Conservation (phyloP, 164 flowering plant species). For the Aristolochia contorta region DNA sequence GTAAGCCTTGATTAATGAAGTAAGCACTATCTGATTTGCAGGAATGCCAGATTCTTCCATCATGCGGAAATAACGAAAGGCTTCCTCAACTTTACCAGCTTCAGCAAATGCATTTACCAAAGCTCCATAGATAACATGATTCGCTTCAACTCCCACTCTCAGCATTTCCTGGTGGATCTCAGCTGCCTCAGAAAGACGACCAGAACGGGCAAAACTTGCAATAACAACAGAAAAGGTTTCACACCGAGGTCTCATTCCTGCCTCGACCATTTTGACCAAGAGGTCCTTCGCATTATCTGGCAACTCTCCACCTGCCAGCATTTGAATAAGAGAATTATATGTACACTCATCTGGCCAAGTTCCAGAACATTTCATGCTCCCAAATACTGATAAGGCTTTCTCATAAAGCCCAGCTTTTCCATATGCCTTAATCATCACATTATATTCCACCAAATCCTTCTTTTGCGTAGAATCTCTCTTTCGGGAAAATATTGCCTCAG, state of each 20-base stretch:
- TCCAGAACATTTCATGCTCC: constrained; percentile 66
- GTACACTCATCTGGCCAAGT: constrained; percentile 92
- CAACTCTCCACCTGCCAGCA: constrained; percentile 63
- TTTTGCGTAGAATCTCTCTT: constrained; percentile 33
- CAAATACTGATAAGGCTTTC: constrained; percentile 62
- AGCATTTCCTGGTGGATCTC: constrained; percentile 51
- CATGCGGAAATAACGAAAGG: constrained; percentile 43
- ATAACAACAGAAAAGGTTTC: constrained; percentile 65
- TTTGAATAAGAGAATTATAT: constrained; percentile 74
- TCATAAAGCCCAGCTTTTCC: constrained; percentile 72
- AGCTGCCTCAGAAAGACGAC: constrained; percentile 54
- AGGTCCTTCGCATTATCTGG: constrained; percentile 46
- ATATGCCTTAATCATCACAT: constrained; percentile 89
- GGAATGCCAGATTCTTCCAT: constrained; percentile 60
- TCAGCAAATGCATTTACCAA: constrained; percentile 81
- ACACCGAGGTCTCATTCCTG: constrained; percentile 57
- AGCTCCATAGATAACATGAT: constrained; percentile 75
- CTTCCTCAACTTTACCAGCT: constrained; percentile 61
- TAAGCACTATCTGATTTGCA: constrained; percentile 60
- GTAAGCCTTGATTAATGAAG: constrained; percentile 80
- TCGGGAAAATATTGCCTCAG: constrained; percentile 54
- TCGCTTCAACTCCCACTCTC: constrained; percentile 52
- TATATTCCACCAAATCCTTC: constrained; percentile 58
- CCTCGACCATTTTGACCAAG: constrained; percentile 60
- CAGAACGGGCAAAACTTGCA: constrained; percentile 50